Evolutionary conservation across 129 eudicot genomes (phyloP).

Genomic region (Tanacetum coccineum): DNA sequence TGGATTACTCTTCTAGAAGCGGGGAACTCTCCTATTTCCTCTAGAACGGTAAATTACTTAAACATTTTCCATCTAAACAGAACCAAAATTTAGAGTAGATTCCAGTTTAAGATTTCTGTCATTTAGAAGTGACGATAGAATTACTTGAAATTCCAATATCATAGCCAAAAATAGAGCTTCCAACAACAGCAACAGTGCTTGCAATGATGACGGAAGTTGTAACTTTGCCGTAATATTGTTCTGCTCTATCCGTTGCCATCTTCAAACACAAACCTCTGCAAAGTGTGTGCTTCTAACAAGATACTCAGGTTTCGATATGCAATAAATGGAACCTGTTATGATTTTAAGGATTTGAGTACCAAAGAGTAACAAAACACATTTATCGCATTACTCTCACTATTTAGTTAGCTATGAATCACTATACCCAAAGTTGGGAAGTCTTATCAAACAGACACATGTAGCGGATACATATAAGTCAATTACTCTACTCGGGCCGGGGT

Average conservation of each 20-base stretch:
- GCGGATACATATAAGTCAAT: too few relatives aligned
- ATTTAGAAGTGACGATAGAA: neutral
- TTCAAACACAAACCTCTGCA: constrained; percentile 6
- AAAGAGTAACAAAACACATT: too few relatives aligned
- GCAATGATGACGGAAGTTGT: constrained; percentile 62
- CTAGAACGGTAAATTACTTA: too few relatives aligned
- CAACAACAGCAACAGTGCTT: constrained; percentile 76
- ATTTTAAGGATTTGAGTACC: constrained; percentile 3
- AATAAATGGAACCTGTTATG: constrained; percentile 16
- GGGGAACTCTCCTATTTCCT: too few relatives aligned
- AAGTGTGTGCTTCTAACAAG: neutral
- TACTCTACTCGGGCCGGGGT: too few relatives aligned
- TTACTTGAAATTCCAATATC: constrained; percentile 79
- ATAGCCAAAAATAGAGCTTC: constrained; percentile 75
- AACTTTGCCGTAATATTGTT: constrained; percentile 57
- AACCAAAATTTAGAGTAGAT: neutral
- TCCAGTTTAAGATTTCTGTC: neutral
- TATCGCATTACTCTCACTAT: too few relatives aligned
- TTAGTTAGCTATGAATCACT: too few relatives aligned
- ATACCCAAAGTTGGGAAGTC: too few relatives aligned
- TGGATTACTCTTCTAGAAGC: too few relatives aligned
- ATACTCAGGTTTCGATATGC: constrained; percentile 10
- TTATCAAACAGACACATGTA: too few relatives aligned
- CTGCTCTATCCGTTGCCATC: constrained; percentile 79
- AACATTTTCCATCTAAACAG: neutral